A percentile compares a stretch with the other conserved stretches of the same genome.
These are phyloP conservation scores for Liquidambar formosana DNA, from an alignment of 164 flowering plant genomes.

Conservation along the genomic window DNA sequence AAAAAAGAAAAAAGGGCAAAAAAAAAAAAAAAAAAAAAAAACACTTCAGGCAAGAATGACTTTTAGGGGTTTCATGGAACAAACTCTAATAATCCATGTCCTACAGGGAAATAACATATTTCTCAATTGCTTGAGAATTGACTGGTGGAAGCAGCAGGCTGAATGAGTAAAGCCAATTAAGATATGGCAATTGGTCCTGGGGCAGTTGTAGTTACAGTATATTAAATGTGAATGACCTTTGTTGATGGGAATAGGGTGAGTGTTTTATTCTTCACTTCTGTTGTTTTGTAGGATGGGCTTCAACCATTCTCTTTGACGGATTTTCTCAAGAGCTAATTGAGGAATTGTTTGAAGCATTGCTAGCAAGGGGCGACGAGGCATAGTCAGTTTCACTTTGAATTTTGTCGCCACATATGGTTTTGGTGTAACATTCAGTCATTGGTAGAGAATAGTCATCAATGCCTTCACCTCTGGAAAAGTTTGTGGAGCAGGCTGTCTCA, in stretches of 20 bases:
- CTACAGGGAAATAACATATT: neutral
- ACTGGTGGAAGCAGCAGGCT: neutral
- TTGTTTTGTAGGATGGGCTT: constrained; percentile 51
- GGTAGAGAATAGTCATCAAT: constrained; percentile 7
- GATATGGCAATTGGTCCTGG: neutral
- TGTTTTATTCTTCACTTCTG: constrained; percentile 2
- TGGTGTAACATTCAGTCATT: constrained; percentile 17
- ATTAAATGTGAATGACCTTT: neutral
- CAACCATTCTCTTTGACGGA: constrained; percentile 71
- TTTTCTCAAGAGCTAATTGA: constrained; percentile 59
- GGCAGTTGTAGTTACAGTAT: too few species aligned
- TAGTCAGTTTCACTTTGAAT: constrained; percentile 6
- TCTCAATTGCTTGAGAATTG: neutral
- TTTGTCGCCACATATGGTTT: constrained; percentile 11
- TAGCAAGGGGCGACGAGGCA: constrained; percentile 2
- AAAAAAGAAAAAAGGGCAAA: too few species aligned
- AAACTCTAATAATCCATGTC: neutral
- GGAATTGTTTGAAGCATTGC: constrained; percentile 1
- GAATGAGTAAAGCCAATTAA: neutral
- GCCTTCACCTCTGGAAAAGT: constrained; percentile 5
- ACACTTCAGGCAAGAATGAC: too few species aligned
- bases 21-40: too few species aligned
- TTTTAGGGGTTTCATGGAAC: too few species aligned
- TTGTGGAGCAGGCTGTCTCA: constrained; percentile 3
- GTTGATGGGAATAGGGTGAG: neutral